These are phyloP conservation scores for Fusarium circinatum DNA, from an alignment of 2,329 filamentous ascomycete genomes.

Conservation along the genomic window DNA sequence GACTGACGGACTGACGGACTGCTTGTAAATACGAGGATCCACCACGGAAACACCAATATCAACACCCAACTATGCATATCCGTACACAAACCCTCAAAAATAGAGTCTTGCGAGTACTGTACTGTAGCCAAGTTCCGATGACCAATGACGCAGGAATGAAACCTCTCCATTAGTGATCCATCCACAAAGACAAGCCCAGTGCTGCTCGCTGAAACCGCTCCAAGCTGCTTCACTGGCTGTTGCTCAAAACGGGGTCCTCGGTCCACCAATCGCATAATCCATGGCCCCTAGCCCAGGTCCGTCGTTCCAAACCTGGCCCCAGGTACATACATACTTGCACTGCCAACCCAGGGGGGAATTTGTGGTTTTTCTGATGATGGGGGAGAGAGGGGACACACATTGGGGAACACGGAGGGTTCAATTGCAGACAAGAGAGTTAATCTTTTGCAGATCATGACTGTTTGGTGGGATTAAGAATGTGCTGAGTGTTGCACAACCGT, in stretches of 20 bases:
- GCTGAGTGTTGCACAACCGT: not conserved
- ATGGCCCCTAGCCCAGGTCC: slow-evolving; percentile 19
- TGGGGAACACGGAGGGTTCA: slow-evolving; percentile 1
- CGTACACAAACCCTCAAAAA: slow-evolving; percentile 2
- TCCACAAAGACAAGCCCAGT: slow-evolving; percentile 26
- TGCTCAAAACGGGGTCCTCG: slow-evolving; percentile 14
- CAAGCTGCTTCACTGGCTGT: slow-evolving; percentile 7
- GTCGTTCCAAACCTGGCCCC: slow-evolving; percentile 12
- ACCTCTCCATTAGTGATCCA: slow-evolving; percentile 20
- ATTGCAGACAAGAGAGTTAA: not conserved
- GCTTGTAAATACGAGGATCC: slow-evolving; percentile 7
- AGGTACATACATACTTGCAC: not conserved
- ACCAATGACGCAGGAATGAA: slow-evolving; percentile 40
- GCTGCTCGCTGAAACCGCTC: slow-evolving; percentile 34
- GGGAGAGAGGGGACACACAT: not conserved
- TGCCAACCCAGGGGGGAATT: not conserved
- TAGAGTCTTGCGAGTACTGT: slow-evolving; percentile 11
- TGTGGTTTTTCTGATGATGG: slow-evolving; percentile 8
- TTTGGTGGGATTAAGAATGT: not conserved
- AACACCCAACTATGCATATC: slow-evolving; percentile 16
- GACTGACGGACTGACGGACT: not conserved
- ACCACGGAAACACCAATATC: slow-evolving; percentile 15
- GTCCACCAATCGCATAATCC: slow-evolving; percentile 26
- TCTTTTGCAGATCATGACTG: slow-evolving; percentile 4
- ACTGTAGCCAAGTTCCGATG: slow-evolving; percentile 10